Percentiles rank a stretch among this genome's conserved stretches.
Conservation (phyloP, 1,139 yeast genomes). For the Wickerhamomyces sp. region DNA sequence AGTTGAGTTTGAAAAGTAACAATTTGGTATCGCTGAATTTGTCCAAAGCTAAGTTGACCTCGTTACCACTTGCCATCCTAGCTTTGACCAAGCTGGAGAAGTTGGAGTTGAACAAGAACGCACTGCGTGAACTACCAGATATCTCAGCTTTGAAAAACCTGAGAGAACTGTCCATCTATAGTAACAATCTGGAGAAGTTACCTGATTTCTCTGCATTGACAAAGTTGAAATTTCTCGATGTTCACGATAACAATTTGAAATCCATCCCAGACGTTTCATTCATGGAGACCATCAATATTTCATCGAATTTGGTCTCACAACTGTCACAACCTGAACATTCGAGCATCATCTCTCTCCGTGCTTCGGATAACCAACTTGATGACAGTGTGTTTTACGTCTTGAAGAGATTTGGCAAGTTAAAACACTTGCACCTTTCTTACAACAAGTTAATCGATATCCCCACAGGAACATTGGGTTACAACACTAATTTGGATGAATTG, state of each 20-base stretch:
- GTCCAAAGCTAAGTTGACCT: slow-evolving; percentile 76
- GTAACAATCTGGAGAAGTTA: slow-evolving; percentile 70
- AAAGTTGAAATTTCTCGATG: slow-evolving; percentile 64
- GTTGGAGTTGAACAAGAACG: slow-evolving; percentile 76
- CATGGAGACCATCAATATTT: slow-evolving; percentile 62
- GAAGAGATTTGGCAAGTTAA: slow-evolving; percentile 54
- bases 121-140: slow-evolving; percentile 73
- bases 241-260: slow-evolving; percentile 83
- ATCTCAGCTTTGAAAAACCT: slow-evolving; percentile 56
- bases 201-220: slow-evolving; percentile 64
- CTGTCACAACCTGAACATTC: slow-evolving; percentile 35
- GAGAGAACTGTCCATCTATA: slow-evolving; percentile 62
- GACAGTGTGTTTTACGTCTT: slow-evolving; percentile 75
- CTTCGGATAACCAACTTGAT: slow-evolving; percentile 79
- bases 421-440: slow-evolving; percentile 69
- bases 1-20: slow-evolving; percentile 44
- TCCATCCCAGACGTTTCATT: slow-evolving; percentile 58
- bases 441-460: slow-evolving; percentile 84
- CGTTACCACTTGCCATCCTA: slow-evolving; percentile 63
- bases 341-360: slow-evolving; percentile 51
- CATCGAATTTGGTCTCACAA: slow-evolving; percentile 63
- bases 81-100: slow-evolving; percentile 65
- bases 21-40: slow-evolving; percentile 70
- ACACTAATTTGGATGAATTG: slow-evolving; percentile 58
- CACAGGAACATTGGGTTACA: slow-evolving; percentile 56